These are phyloP conservation scores for Ceratobasidium sp. DNA, from an alignment of 1,284 basidiomycete species.

Conservation along the genomic window DNA sequence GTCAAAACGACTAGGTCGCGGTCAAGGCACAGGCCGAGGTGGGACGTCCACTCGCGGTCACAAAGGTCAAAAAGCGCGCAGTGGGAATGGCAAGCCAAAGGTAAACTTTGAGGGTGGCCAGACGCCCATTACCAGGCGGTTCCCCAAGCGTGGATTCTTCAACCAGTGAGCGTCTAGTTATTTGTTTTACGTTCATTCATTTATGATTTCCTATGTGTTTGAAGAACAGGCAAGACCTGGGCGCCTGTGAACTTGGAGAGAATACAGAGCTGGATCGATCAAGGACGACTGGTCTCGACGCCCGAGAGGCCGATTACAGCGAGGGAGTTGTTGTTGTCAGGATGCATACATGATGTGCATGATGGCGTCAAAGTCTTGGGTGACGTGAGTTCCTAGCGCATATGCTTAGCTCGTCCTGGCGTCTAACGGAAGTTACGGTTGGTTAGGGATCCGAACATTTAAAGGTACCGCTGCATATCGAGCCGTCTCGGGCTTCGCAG, in stretches of 20 bases:
- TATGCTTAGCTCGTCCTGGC: constrained; percentile 42
- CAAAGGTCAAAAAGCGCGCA: constrained; percentile 95
- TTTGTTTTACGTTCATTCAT: constrained; percentile 45
- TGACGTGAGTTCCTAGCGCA: constrained; percentile 63
- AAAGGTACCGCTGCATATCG: constrained; percentile 80
- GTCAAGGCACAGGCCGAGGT: constrained; percentile 89
- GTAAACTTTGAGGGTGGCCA: constrained; percentile 95
- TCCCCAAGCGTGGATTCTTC: constrained; percentile 94
- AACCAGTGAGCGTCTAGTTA: constrained; percentile 75
- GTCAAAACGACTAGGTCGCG: constrained; percentile 95
- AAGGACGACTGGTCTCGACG: constrained; percentile 81
- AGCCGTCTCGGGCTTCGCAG: constrained; percentile 86
- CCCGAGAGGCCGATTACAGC: constrained; percentile 90
- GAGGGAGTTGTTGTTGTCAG: constrained; percentile 82
- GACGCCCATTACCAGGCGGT: constrained; percentile 89
- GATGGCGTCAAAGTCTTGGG: constrained; percentile 94
- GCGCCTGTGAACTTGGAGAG: constrained; percentile 88
- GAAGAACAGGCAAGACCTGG: constrained; percentile 76
- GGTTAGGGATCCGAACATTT: constrained; percentile 72
- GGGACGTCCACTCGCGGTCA: constrained; percentile 93
- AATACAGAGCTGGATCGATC: constrained; percentile 91
- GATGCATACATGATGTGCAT: constrained; percentile 87
- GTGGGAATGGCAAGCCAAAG: constrained; percentile 88
- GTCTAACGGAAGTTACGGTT: constrained; percentile 6
- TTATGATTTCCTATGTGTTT: constrained; percentile 31